Conservation (phyloP, 495 filamentous ascomycete species). For the Podospora anserina region DNA sequence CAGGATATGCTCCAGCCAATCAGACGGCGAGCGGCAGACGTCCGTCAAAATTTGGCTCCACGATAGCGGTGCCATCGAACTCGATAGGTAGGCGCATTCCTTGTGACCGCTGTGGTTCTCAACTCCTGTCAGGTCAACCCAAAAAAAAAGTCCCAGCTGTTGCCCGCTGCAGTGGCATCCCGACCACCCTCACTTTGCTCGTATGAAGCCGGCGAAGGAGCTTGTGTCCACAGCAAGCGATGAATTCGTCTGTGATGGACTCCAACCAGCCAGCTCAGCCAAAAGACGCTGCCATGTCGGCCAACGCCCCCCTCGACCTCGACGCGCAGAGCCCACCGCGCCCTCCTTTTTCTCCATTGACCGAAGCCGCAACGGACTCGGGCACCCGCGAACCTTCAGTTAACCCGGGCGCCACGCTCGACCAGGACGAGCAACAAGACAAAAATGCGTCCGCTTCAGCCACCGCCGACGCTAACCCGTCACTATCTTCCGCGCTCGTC, state of each 20-base stretch:
- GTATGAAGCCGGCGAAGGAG: slow-evolving; percentile 34
- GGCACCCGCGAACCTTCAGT: slow-evolving; percentile 30
- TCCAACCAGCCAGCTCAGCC: neutral
- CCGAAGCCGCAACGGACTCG: slow-evolving; percentile 28
- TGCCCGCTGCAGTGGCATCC: neutral
- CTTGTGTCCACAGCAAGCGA: slow-evolving; percentile 35
- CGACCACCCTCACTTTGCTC: neutral
- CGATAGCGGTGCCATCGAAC: slow-evolving; percentile 9
- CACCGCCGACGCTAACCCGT: neutral
- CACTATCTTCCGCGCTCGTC: neutral
- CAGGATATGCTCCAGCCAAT: slow-evolving; percentile 16
- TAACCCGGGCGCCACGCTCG: slow-evolving; percentile 11
- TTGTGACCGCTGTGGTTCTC: slow-evolving; percentile 11
- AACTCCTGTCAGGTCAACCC: neutral
- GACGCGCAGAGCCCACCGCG: slow-evolving; percentile 32
- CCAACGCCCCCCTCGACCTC: slow-evolving; percentile 18
- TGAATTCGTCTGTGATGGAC: slow-evolving; percentile 36
- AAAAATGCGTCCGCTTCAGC: slow-evolving; percentile 1
- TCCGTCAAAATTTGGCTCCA: slow-evolving; percentile 21
- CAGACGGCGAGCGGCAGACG: neutral
- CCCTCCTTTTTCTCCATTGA: slow-evolving; percentile 36
- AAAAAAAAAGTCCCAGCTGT: neutral
- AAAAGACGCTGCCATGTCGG: neutral
- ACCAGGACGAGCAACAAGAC: neutral
- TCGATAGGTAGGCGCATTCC: slow-evolving; percentile 19